phyloP scores from a whole-genome alignment of 2,329 filamentous ascomycete species.

The Ophiostoma ulmi region DNA sequence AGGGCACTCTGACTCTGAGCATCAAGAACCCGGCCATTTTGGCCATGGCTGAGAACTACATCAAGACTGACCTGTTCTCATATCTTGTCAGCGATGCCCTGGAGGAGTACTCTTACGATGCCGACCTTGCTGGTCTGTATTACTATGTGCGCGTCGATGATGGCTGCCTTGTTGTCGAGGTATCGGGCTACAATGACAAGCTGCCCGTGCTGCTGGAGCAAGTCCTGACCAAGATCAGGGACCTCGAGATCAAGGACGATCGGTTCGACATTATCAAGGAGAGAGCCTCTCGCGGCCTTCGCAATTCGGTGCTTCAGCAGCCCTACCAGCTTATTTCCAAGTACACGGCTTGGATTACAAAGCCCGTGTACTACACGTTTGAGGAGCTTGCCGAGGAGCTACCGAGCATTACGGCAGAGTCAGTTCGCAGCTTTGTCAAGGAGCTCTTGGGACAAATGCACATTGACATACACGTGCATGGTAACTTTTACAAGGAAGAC shows the following conservation, averaged over 20 bases:
- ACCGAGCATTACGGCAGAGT: conserved; percentile 65
- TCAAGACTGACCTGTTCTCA: conserved; percentile 75
- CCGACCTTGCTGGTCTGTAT: conserved; percentile 81
- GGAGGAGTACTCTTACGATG: conserved; percentile 92
- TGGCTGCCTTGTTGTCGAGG: conserved; percentile 68
- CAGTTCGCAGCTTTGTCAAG: conserved; percentile 71
- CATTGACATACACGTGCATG: conserved; percentile 82
- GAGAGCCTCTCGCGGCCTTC: conserved; percentile 66
- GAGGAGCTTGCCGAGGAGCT: conserved; percentile 77
- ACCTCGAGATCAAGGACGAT: conserved; percentile 77
- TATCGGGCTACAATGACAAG: conserved; percentile 95
- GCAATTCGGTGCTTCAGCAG: conserved; percentile 82
- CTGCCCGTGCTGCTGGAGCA: conserved; percentile 85
- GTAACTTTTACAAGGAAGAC: conserved; percentile 92
- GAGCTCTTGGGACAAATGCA: conserved; percentile 78
- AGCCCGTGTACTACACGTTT: conserved; percentile 70
- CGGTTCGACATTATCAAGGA: conserved; percentile 91
- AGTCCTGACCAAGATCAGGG: conserved; percentile 75
- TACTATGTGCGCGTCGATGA: conserved; percentile 72
- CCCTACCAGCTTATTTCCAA: conserved; percentile 85
- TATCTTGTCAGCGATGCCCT: conserved; percentile 84
- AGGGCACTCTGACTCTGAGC: conserved; percentile 78
- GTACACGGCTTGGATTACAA: conserved; percentile 74
- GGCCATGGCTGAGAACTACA: conserved; percentile 69
- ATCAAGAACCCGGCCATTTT: conserved; percentile 74